Percentiles rank a stretch among this genome's conserved stretches.
phyloP scores from a whole-genome alignment of 2,329 filamentous ascomycete species.

The Sphaerulina musiva region DNA sequence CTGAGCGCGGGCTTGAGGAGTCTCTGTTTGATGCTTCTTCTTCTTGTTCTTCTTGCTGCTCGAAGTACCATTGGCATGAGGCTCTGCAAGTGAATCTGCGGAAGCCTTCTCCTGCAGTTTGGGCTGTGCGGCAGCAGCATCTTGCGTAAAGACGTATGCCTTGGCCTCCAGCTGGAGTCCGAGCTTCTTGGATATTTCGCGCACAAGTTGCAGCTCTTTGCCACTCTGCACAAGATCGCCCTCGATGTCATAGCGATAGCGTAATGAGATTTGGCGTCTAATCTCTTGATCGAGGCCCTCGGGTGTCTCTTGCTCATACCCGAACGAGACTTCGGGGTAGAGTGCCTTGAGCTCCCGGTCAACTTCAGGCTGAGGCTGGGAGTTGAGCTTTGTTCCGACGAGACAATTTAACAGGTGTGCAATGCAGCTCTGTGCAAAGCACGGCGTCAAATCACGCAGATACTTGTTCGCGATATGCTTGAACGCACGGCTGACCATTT shows the following conservation, averaged over 20 bases:
- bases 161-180: conserved; percentile 81
- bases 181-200: conserved; percentile 81
- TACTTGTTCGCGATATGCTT: conserved; percentile 83
- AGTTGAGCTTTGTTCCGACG: conserved; percentile 67
- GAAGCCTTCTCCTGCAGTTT: conserved; percentile 26
- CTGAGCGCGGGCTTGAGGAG: conserved; percentile 41
- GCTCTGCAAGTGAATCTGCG: conserved; percentile 27
- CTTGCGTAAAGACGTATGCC: conserved; percentile 61
- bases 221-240: conserved; percentile 60
- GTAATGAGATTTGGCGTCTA: conserved; percentile 60
- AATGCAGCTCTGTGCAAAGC: conserved; percentile 71
- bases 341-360: conserved; percentile 67
- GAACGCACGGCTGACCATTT: conserved; percentile 93
- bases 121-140: conserved; percentile 16
- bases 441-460: conserved; percentile 69
- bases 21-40: conserved; percentile 49
- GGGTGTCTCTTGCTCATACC: conserved; percentile 73
- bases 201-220: conserved; percentile 75
- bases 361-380: conserved; percentile 69
- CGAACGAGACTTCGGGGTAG: conserved; percentile 75
- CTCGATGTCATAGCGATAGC: conserved; percentile 71
- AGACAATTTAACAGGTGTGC: conserved; percentile 92
- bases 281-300: conserved; percentile 64
- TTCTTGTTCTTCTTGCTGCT: conserved; percentile 48
- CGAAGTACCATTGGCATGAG: conserved; percentile 32